Evolutionary conservation across 208 protist species (phyloP), one percentile per base, ranked within the genome.

Genomic region (Leishmania amazonensis): DNA sequence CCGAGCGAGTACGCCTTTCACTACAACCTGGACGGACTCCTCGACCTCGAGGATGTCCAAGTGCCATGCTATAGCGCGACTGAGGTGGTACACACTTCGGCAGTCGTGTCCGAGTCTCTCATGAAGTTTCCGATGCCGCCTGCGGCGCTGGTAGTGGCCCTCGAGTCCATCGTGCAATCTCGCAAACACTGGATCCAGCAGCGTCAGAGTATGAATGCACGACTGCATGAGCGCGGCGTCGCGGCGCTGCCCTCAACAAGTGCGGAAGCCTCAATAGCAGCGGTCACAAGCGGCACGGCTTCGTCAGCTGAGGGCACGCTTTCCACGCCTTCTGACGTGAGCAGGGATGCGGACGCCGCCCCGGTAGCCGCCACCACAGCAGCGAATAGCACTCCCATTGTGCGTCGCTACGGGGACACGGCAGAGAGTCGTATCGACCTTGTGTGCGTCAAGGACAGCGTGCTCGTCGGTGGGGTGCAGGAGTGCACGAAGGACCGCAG

Each of bases 51-150:
- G 17, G 84, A 88, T 31, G 72, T 53, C 38, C 53, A 87, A 19
- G 94, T 96, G 51, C 94, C 92, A n/a, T 97, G 94, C 87, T 97
- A 97, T 84, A 95, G 90, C 64, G 87, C 87, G 15, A 81, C 89
- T 64, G 92, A 97, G 76, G 79, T 87, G 4, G 83, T 89, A 11
- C 87, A 93, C 65, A 92, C 87, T 1, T 79, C 76, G 21, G 81
- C 93, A 15, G 67, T 83, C 13, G 89, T 97, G 19, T 94, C 92
- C 38, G 89, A 92, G 65, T 74, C 85, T 64, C 75, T 97, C 47
- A 85, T 97, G 64, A 73, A 86, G 42, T 42, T 89, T 35, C 83
- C 90, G 40, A 79, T 96, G 45, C 88, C 92, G 17, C 89, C 92
- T 6, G 88, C 86, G 0, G 92, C 91, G 42, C 84, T 85, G 42